These are phyloP conservation scores for Wakefieldia striispora DNA, from an alignment of 768 basidiomycete genomes.

Conservation along the genomic window DNA sequence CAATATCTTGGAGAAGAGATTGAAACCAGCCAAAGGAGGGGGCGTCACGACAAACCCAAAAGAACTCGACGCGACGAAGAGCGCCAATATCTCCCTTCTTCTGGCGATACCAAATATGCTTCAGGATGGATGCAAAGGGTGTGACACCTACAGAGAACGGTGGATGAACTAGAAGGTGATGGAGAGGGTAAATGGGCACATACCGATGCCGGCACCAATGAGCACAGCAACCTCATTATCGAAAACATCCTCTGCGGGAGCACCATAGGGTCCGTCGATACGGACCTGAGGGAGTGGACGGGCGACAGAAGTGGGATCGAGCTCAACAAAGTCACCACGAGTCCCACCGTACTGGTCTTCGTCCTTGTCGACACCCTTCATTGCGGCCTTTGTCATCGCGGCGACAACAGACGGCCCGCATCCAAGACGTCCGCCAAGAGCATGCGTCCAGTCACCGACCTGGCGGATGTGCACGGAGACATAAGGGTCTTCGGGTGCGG, in stretches of 20 bases:
- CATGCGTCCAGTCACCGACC: slow-evolving; percentile 85
- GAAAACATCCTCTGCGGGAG: slow-evolving; percentile 91
- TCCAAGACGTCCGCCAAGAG: slow-evolving; percentile 83
- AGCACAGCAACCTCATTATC: slow-evolving; percentile 84
- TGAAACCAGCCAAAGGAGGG: slow-evolving; percentile 99
- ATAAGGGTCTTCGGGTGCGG: slow-evolving; percentile 92
- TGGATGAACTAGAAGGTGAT: not conserved
- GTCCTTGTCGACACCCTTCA: slow-evolving; percentile 73
- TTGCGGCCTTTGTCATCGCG: slow-evolving; percentile 72
- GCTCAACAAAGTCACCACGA: slow-evolving; percentile 81
- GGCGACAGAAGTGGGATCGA: slow-evolving; percentile 51
- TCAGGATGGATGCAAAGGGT: slow-evolving; percentile 91
- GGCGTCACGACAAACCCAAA: slow-evolving; percentile 92
- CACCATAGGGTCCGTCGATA: slow-evolving; percentile 91
- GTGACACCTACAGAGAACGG: slow-evolving; percentile 62
- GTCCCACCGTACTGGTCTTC: slow-evolving; percentile 39
- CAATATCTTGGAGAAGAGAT: slow-evolving; percentile 81
- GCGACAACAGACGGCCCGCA: slow-evolving; percentile 76
- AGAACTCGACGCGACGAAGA: slow-evolving; percentile 88
- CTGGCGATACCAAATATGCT: slow-evolving; percentile 95
- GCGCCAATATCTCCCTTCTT: slow-evolving; percentile 72
- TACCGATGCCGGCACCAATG: slow-evolving; percentile 91
- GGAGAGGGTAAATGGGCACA: slow-evolving; percentile 15
- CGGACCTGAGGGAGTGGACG: slow-evolving; percentile 65
- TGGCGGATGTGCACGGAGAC: slow-evolving; percentile 92